Base-by-base conservation (phyloP, 371 early-diverging fungal genomes). In the Mortierella sp. region DNA sequence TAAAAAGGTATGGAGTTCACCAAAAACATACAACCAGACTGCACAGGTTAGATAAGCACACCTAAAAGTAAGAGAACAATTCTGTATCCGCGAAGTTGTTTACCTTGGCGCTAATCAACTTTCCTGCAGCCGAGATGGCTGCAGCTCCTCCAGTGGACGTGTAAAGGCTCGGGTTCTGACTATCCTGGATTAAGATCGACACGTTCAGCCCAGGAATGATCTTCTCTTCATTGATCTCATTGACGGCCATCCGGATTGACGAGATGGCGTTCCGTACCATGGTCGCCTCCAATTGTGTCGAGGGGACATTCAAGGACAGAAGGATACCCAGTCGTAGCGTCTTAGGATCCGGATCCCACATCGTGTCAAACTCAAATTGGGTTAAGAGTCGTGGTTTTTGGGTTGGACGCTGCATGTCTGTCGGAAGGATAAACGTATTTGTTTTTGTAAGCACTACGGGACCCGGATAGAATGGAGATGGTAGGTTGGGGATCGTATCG, bases 281-380 rank as follows among this genome's bases (percentile, higher is more conserved):
- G 2, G 21, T 44, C 2, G 43, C 24, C 16, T 71, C 41, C 35
- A 51, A 48, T 18, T 41, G 35, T 1, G 5, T 43, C 10, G 35
- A 4, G 12, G 49, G 54, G 1, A 65, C 35, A 32, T 73, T 74
- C n/a, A 83, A 48, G 4, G 73, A 46, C 6, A 83, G 35, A 4
- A 79, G 63, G 35, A 83, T 43, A 10, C 76, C 83, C 1, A 83
- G 60, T 3, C 83, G 75, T 14, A 83, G 21, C 1, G 76, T 74
- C 2, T 58, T 55, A n/a, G 70, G 24, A 54, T 74, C 51, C 8
- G 79, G 73, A 29, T 83, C 51, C 83, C 83, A 83, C 74, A 83
- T 75, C 0, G 56, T 60, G n/a, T 55, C 60, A 60, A 41, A 74
- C 48, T 76, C 77, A 54, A 56, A 63, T 11, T 78, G 74, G 18